Evolutionary conservation across 164 flowering plant genomes (phyloP), one percentile per base, ranked within the genome.

Genomic region (Hamamelis virginiana): DNA sequence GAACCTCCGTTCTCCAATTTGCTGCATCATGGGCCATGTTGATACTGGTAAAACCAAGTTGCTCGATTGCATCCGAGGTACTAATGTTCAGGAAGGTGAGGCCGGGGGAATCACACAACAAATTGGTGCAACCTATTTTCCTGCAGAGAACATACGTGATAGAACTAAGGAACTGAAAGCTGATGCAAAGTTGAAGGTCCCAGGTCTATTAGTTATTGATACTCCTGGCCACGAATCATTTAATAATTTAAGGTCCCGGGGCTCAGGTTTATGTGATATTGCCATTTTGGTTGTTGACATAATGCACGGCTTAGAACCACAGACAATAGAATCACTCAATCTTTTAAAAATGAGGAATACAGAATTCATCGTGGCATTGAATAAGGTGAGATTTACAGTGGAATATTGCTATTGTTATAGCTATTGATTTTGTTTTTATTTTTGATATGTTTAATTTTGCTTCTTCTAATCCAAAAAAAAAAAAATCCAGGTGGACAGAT

Each of bases 71-170:
- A 93, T 96, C 25, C 80, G 99, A 61, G 90, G 99, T 50, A 96
- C 99, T 53, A 93, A 96, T 82, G 99, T 96, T 76, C 99, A 96
- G 81, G 98, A 90, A 78, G 99, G 99, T 67, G 99, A 96, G 80
- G 99, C 99, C 66, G 99, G 99, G 63, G 99, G 99, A n/a, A 96
- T 96, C 71, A 96, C 99, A 3, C 99, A 92, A 73, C 99, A 96
- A 79, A 96, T 96, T 76, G 99, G 99, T 56, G 99, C 99, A 14
- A 92, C 99, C 18, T 96, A 92, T 72, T 91, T 96, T 69, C 99
- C 99, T 63, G 91, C 96, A 57, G 91, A 83, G 73, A 96, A 93
- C 75, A 89, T 96, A 28, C 78, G 96, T 23, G 98, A 91, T 71
- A 89, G 99, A 79, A 96, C 99, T 4, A 93, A 82, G 82, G 98